Base-by-base conservation (phyloP, 352 stramenopile species). In the Pythium brassicae region DNA sequence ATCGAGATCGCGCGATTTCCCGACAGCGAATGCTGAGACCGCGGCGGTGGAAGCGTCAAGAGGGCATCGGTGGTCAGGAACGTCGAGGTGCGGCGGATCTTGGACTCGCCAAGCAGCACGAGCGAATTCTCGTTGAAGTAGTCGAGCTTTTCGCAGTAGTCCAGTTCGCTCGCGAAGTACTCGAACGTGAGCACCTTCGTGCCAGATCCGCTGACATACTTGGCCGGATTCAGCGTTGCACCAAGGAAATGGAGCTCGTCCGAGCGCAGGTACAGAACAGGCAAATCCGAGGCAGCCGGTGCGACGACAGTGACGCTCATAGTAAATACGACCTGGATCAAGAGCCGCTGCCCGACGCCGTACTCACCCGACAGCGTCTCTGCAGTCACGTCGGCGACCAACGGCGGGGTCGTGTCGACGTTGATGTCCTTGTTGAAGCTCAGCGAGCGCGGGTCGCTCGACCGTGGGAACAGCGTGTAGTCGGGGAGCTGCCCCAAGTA, bases 141-240 rank as follows among this genome's bases (percentile, higher is more conserved):
- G n/a, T 91, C 85, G 0, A 95, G 61, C 0, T 55, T 44, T 4
- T 79, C 62, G 27, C 78, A 84, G 50, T 83, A 87, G 52, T 94
- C 86, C 9, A 63, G 59, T 14, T 74, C 65, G 0, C 25, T 62
- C 10, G 74, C 63, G 1, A 62, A 81, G 53, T 89, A 92, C 58
- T 71, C 59, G 49, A 92, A 90, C 4, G 52, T 66, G 1, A 92
- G 69, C 2, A 66, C 62, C 3, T 34, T 61, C 0, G 83, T 77
- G 4, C 70, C 72, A 0, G 76, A 87, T 3, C 83, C 83, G 42
- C 49, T 61, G n/a, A 69, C n/a, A 53, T 88, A 92, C 2, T 46
- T 55, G 0, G 79, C 79, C 12, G 74, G 53, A 34, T 74, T 76
- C 29, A 79, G 61, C 0, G 54, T 68, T 11, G 62, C 71, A 20